Conservation (phyloP, 1,284 basidiomycete species). For the Trichosporon faecale region DNA sequence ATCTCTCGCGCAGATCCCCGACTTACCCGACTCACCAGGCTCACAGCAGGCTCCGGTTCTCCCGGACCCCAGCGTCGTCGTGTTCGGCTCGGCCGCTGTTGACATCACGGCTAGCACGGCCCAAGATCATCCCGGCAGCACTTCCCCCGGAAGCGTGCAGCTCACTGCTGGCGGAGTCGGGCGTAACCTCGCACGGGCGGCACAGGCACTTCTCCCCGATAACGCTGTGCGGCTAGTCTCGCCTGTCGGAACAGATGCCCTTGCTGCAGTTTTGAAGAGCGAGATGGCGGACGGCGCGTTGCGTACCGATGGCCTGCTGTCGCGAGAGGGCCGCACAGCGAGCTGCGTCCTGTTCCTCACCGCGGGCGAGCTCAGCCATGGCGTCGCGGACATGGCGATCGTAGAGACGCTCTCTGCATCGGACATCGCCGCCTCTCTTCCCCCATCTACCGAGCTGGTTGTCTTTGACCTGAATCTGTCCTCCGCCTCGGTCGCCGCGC, state of each 20-base stretch:
- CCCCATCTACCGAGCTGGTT: slow-evolving; percentile 59
- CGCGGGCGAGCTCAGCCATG: slow-evolving; percentile 69
- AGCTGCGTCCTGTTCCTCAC: slow-evolving; percentile 84
- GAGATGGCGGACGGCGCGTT: slow-evolving; percentile 66
- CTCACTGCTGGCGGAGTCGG: slow-evolving; percentile 85
- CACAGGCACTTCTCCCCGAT: slow-evolving; percentile 49
- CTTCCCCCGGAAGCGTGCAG: slow-evolving; percentile 71
- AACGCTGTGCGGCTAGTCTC: slow-evolving; percentile 53
- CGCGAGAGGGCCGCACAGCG: slow-evolving; percentile 58
- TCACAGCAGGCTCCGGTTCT: slow-evolving; percentile 14
- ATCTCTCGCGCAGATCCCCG: background rate
- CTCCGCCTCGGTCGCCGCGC: slow-evolving; percentile 56
- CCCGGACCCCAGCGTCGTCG: slow-evolving; percentile 55
- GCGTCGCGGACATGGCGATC: slow-evolving; percentile 89
- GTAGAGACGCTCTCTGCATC: slow-evolving; percentile 55
- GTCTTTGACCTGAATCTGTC: slow-evolving; percentile 80
- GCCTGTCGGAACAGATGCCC: slow-evolving; percentile 58
- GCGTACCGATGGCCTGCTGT: slow-evolving; percentile 73
- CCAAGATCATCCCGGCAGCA: slow-evolving; percentile 56
- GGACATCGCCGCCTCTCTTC: background rate
- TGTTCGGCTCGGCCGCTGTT: slow-evolving; percentile 80
- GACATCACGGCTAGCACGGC: slow-evolving; percentile 67
- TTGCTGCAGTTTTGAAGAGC: slow-evolving; percentile 62
- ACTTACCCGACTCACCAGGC: background rate
- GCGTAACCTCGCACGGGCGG: slow-evolving; percentile 88